A percentile compares a stretch with the other conserved stretches of the same genome.
phyloP scores from a whole-genome alignment of 1,139 yeast genomes.

The Groenewaldozyma auringiensis region DNA sequence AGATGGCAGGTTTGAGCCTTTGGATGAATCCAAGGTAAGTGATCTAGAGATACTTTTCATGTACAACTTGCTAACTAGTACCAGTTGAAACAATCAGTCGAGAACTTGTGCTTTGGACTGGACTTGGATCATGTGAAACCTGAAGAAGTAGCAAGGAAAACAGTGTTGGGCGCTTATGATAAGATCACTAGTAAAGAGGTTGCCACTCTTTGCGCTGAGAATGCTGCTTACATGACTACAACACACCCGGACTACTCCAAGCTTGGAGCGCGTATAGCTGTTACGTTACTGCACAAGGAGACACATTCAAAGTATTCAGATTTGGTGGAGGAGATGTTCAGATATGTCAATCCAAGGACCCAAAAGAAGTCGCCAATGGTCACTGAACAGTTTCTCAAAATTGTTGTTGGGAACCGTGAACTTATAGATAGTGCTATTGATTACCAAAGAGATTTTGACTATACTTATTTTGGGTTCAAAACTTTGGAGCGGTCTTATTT shows the following conservation, averaged over 20 bases:
- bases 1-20: too few species aligned
- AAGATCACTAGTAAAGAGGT: conserved; percentile 79
- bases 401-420: conserved; percentile 46
- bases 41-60: too few species aligned
- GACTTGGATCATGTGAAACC: conserved; percentile 63
- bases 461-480: conserved; percentile 67
- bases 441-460: conserved; percentile 56
- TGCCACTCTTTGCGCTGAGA: conserved; percentile 75
- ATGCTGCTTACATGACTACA: conserved; percentile 83
- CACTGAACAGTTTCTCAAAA: conserved; percentile 48
- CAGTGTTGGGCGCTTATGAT: conserved; percentile 66
- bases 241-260: conserved; percentile 83
- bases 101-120: conserved; percentile 53
- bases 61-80: too few species aligned
- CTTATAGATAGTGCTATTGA: conserved; percentile 57
- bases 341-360: conserved; percentile 54
- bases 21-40: too few species aligned
- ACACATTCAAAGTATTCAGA: conserved; percentile 67
- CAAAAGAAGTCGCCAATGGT: conserved; percentile 62
- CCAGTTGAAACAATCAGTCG: too few species aligned
- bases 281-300: conserved; percentile 67
- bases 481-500: conserved; percentile 68
- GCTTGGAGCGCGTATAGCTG: conserved; percentile 78
- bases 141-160: conserved; percentile 62
- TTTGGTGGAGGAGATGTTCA: conserved; percentile 56